phyloP scores from a whole-genome alignment of 1,284 basidiomycete species.

The Ustilago tritici region DNA sequence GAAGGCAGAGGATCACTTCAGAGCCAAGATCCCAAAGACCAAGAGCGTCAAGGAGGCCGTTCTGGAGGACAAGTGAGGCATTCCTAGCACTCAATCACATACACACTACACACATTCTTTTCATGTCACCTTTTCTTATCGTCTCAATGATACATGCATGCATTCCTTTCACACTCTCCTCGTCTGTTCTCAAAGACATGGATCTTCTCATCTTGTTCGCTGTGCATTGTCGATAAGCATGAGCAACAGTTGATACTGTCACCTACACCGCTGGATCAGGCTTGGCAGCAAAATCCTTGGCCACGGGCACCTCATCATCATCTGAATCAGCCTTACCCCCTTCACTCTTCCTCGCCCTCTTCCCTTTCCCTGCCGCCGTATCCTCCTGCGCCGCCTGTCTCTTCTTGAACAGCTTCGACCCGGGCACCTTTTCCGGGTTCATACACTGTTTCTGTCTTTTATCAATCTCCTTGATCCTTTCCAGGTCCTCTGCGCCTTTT shows the following conservation, averaged over 20 bases:
- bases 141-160: not conserved
- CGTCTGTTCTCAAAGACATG: not conserved
- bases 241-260: not conserved
- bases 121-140: not conserved
- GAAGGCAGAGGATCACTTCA: conserved; percentile 31
- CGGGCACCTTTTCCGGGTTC: conserved; percentile 31
- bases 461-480: conserved; percentile 57
- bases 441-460: conserved; percentile 44
- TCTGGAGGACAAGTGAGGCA: conserved; percentile 18
- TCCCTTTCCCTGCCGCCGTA: conserved; percentile 4
- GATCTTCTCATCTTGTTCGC: not conserved
- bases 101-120: not conserved
- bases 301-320: conserved; percentile 32
- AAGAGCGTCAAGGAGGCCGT: conserved; percentile 29
- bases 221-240: not conserved
- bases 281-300: conserved; percentile 24
- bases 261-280: conserved; percentile 18
- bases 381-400: conserved; percentile 17
- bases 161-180: not conserved
- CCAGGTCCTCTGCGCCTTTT: conserved; percentile 41
- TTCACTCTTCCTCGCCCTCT: conserved; percentile 16
- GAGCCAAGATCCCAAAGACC: conserved; percentile 34
- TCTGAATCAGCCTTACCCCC: conserved; percentile 22
- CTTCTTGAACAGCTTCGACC: conserved; percentile 19
- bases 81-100: not conserved